Base-by-base conservation (phyloP, 129 eudicot species). In the Saposhnikovia divaricata region DNA sequence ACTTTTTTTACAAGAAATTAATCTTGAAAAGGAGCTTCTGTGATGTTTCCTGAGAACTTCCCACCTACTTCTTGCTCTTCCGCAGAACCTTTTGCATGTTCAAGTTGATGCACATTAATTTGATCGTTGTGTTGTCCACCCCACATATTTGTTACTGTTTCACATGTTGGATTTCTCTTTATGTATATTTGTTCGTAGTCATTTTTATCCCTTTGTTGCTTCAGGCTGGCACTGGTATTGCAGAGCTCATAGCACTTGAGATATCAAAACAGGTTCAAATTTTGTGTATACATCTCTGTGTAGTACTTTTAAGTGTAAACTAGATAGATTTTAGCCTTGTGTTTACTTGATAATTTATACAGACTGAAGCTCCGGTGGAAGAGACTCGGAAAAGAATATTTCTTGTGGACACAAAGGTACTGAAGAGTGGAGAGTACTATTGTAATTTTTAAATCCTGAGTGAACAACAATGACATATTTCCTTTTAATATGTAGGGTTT, bases 161-260 rank as follows among this genome's bases (percentile, higher is more conserved):
- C 38, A 21, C 45, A 23, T 76, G 23, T 28, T 78, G 47, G 79
- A 57, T 15, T 68, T 50, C 74, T 55, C 23, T 27, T 11, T 39
- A 1, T 61, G 5, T 80, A 18, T 25, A 59, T 47, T 12, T 44
- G 38, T 74, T 65, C 6, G 23, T 78, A 83, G 51, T 69, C 47
- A 39, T 72, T 43, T 46, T 47, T 47, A 46, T 51, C 45, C 77
- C 27, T 61, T 86, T 44, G 44, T 79, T 63, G 75, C 66, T 88
- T 79, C 95, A 95, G 99, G 99, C 99, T 87, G 99, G 99, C 9
- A 96, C 99, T 28, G 99, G 99, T 51, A 96, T 96, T 79, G 99
- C 99, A 44, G 99, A 96, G 83, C 98, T 96, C 85, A 96, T 96
- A 82, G 99, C 98, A 42, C 97, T 92, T 46, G 96, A 96, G 83